Conservation (phyloP, 176 grass and related monocot genomes). For the Pontederia paniculata region DNA sequence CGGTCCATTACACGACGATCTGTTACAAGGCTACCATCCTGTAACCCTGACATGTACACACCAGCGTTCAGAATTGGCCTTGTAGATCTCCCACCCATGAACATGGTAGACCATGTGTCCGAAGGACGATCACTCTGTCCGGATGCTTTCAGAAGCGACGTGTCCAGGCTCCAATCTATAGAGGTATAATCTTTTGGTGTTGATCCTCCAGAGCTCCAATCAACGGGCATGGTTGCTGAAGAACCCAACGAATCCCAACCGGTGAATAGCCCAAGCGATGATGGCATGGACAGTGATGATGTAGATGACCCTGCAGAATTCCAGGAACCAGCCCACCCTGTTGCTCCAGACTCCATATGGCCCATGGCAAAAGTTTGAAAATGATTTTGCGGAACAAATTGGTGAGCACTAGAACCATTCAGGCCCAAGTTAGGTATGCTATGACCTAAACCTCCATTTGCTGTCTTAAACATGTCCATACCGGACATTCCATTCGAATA, state of each 20-base stretch:
- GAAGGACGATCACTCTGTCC: constrained; percentile 44
- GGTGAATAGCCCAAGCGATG: constrained; percentile 60
- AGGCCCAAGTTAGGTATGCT: constrained; percentile 43
- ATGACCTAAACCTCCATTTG: constrained; percentile 53
- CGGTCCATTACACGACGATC: constrained; percentile 19
- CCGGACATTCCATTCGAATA: constrained; percentile 54
- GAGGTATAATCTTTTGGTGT: constrained; percentile 67
- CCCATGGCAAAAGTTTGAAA: constrained; percentile 42
- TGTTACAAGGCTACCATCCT: constrained; percentile 24
- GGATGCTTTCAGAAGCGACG: constrained; percentile 51
- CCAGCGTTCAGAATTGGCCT: constrained; percentile 26
- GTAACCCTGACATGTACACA: constrained; percentile 29
- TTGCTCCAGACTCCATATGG: constrained; percentile 60
- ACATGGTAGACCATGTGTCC: constrained; percentile 98
- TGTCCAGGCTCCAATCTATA: constrained; percentile 90
- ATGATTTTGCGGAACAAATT: constrained; percentile 40
- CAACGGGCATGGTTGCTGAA: constrained; percentile 22
- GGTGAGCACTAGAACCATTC: constrained; percentile 32
- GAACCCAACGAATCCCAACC: constrained; percentile 41
- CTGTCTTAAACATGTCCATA: constrained; percentile 35
- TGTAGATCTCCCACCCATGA: constrained; percentile 63
- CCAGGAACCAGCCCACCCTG: constrained; percentile 55
- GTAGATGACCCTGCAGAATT: constrained; percentile 33
- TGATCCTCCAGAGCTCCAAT: constrained; percentile 55
- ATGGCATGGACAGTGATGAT: constrained; percentile 35